These are phyloP conservation scores for Pontederia paniculata DNA, from an alignment of 176 grass and related monocot genomes.

Conservation along the genomic window DNA sequence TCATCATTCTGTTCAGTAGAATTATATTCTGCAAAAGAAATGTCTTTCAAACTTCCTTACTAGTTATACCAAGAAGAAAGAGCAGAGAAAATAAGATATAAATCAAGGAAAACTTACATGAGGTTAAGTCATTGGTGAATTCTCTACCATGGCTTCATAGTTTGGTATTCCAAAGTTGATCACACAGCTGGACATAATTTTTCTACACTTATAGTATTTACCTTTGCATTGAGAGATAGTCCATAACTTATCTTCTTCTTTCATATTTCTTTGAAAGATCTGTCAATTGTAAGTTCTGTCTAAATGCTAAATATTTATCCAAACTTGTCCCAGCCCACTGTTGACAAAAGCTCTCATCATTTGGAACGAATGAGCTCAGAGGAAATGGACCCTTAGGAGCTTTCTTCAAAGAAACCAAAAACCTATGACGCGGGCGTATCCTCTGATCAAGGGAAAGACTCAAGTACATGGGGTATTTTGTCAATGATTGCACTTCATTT, in stretches of 20 bases:
- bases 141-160: not conserved
- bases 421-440: conserved; percentile 76
- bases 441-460: conserved; percentile 90
- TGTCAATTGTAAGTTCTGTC: conserved; percentile 47
- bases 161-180: conserved; percentile 55
- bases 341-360: conserved; percentile 80
- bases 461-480: conserved; percentile 93
- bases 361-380: conserved; percentile 73
- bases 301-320: conserved; percentile 78
- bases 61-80: too few relatives aligned
- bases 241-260: conserved; percentile 29
- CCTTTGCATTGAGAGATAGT: not conserved
- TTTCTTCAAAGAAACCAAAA: conserved; percentile 87
- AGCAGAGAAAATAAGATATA: too few relatives aligned
- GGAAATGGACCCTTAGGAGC: conserved; percentile 94
- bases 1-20: too few relatives aligned
- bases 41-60: too few relatives aligned
- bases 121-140: not conserved
- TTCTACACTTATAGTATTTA: conserved; percentile 27
- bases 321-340: conserved; percentile 88
- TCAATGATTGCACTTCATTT: conserved; percentile 47
- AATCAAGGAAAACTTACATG: too few relatives aligned
- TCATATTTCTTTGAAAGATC: conserved; percentile 44
- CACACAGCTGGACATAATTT: conserved; percentile 78
- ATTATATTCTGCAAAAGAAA: too few relatives aligned